Conservation (phyloP, 176 grass and related monocot genomes). For the Elymus sibiricus region DNA sequence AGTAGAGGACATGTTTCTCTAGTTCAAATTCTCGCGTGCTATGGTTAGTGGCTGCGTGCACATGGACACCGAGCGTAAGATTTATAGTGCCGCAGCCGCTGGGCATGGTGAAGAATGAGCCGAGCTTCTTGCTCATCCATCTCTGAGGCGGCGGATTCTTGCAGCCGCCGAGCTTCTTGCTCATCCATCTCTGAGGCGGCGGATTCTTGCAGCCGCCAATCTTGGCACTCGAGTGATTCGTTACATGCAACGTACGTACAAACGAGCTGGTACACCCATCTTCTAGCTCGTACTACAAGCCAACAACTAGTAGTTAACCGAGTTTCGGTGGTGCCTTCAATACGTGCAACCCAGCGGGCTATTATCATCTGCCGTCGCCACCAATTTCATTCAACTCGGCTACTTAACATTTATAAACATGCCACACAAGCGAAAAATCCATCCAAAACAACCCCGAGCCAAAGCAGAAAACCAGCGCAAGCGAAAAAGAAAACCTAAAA, state of each 20-base stretch:
- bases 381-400: not conserved
- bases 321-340: not conserved
- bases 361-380: too few species aligned
- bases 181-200: slow-evolving; percentile 26
- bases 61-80: not conserved
- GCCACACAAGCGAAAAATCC: not conserved
- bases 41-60: not conserved
- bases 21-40: not conserved
- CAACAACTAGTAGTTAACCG: not conserved
- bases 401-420: not conserved
- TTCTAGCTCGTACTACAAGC: not conserved
- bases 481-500: not conserved
- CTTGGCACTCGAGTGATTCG: not conserved
- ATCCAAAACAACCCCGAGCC: not conserved
- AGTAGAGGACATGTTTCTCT: not conserved
- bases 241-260: not conserved
- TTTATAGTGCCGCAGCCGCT: not conserved
- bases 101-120: slow-evolving; percentile 2
- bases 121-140: slow-evolving; percentile 39
- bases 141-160: not conserved
- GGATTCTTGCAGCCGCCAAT: not conserved
- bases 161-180: slow-evolving; percentile 40
- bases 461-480: not conserved
- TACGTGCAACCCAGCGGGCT: not conserved
- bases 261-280: not conserved